phyloP scores from a whole-genome alignment of 257 asterid species.

The Nicotiana undulata region DNA sequence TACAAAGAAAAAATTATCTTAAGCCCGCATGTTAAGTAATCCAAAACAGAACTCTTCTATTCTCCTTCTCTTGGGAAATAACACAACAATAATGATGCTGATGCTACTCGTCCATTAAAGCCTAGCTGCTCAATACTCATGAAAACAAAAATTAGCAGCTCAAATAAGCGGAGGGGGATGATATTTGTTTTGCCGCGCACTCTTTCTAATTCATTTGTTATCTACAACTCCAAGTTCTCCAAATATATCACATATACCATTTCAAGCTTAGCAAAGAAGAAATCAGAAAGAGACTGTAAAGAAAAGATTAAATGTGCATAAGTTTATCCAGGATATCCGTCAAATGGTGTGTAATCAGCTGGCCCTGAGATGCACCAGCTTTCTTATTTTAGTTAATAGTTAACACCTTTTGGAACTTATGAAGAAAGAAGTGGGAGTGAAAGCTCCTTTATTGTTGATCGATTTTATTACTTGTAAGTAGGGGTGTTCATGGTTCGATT shows the following conservation, averaged over 20 bases:
- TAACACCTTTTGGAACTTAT: neutral
- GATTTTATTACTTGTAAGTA: neutral
- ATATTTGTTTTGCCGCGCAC: neutral
- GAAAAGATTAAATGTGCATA: neutral
- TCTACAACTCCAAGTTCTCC: neutral
- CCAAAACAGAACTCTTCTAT: neutral
- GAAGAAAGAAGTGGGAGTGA: neutral
- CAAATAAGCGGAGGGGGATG: neutral
- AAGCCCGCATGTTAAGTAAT: neutral
- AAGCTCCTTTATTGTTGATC: neutral
- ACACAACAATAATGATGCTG: neutral
- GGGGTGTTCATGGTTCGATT: too few relatives aligned
- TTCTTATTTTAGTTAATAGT: neutral
- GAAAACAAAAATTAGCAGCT: neutral
- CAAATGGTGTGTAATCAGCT: neutral
- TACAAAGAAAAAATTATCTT: conserved; percentile 8
- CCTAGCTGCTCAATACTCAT: neutral
- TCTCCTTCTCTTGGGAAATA: neutral
- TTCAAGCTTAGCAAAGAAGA: neutral
- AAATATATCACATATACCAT: neutral
- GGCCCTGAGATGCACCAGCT: neutral
- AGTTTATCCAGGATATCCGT: neutral
- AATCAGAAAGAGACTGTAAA: neutral
- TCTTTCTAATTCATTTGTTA: neutral
- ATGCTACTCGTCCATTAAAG: neutral